Conservation (phyloP, 768 basidiomycete genomes). For the Lepiota subincarnata region DNA sequence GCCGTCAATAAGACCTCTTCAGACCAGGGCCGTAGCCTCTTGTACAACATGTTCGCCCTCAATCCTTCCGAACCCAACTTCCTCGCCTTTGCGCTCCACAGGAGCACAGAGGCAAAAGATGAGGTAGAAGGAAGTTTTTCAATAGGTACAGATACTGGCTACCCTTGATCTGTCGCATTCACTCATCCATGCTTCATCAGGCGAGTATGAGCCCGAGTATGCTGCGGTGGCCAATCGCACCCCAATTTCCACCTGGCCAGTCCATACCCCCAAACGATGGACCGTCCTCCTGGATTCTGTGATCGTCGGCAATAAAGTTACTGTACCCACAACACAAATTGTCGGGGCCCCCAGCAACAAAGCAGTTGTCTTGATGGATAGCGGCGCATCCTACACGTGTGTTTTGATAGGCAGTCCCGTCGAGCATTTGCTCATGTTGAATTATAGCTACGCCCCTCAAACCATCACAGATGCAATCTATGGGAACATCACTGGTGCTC, state of each 20-base stretch:
- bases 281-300: constrained; percentile 72
- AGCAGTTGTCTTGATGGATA: constrained; percentile 76
- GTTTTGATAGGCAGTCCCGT: constrained; percentile 19
- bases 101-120: constrained; percentile 47
- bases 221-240: constrained; percentile 50
- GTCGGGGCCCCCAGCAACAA: constrained; percentile 57
- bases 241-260: constrained; percentile 73
- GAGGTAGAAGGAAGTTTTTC: constrained; percentile 67
- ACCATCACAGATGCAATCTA: constrained; percentile 70
- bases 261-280: constrained; percentile 62
- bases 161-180: not conserved
- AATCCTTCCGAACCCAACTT: constrained; percentile 74
- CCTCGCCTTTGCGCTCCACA: constrained; percentile 71
- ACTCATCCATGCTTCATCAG: constrained; percentile 27
- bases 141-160: constrained; percentile 45
- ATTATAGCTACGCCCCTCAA: constrained; percentile 60
- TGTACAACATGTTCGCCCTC: constrained; percentile 71
- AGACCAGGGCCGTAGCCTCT: constrained; percentile 60
- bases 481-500: constrained; percentile 57
- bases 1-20: constrained; percentile 53
- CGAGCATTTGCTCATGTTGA: constrained; percentile 2
- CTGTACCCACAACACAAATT: constrained; percentile 52
- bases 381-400: constrained; percentile 77
- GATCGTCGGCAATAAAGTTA: constrained; percentile 50
- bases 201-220: constrained; percentile 66